phyloP scores from a whole-genome alignment of 495 filamentous ascomycete genomes.

The Aspergillus baeticus region DNA sequence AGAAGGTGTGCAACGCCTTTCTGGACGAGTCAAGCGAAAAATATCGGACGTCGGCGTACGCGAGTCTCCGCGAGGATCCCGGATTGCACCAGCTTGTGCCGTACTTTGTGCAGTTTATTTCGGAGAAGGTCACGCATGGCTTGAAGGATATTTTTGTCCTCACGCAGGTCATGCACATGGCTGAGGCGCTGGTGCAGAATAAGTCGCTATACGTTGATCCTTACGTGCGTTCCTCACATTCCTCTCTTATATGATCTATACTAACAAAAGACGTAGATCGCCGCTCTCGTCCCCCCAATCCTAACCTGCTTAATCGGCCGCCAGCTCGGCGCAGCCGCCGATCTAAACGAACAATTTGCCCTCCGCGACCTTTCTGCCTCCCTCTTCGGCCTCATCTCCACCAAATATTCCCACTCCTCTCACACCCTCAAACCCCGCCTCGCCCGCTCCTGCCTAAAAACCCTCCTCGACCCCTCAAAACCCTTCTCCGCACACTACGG shows the following conservation, averaged over 20 bases:
- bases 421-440: constrained; percentile 79
- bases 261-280: constrained; percentile 40
- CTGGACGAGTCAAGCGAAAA: constrained; percentile 81
- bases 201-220: constrained; percentile 80
- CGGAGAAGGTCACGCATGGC: constrained; percentile 89
- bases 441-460: constrained; percentile 86
- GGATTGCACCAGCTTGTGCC: constrained; percentile 92
- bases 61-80: constrained; percentile 78
- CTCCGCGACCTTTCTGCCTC: constrained; percentile 83
- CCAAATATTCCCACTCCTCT: constrained; percentile 72
- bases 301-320: constrained; percentile 89
- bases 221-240: constrained; percentile 56
- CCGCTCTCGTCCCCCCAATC: constrained; percentile 81
- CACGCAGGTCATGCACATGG: constrained; percentile 86
- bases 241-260: not conserved
- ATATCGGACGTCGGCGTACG: constrained; percentile 80
- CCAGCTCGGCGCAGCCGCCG: constrained; percentile 62
- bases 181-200: constrained; percentile 79
- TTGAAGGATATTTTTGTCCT: constrained; percentile 84
- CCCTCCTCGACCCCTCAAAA: constrained; percentile 81
- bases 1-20: constrained; percentile 83
- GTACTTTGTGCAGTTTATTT: constrained; percentile 92
- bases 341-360: constrained; percentile 64
- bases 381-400: constrained; percentile 68
- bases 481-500: constrained; percentile 82